These are phyloP conservation scores for Ustilago trichophora DNA, from an alignment of 1,284 basidiomycete genomes.

Conservation along the genomic window DNA sequence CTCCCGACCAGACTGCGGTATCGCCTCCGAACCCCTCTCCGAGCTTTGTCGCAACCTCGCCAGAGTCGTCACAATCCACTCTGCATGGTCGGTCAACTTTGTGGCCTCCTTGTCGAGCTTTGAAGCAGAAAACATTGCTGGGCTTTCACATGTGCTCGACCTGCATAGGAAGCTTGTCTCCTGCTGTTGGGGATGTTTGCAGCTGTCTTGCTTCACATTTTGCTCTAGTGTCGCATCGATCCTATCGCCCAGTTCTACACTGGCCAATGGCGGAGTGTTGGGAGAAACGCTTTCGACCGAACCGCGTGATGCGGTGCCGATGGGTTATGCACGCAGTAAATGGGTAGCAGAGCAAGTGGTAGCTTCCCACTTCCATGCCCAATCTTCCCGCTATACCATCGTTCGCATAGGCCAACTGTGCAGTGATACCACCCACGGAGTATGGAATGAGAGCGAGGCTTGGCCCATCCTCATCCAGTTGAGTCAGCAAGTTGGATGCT, in stretches of 20 bases:
- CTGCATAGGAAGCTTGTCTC: constrained; percentile 64
- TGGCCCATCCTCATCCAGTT: constrained; percentile 68
- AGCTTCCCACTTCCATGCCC: no score
- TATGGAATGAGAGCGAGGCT: constrained; percentile 75
- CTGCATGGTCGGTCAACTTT: constrained; percentile 61
- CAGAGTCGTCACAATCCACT: constrained; percentile 35
- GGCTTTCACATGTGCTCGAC: constrained; percentile 14
- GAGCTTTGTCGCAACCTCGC: not conserved
- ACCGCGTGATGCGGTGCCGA: constrained; percentile 17
- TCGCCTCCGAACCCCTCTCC: not conserved
- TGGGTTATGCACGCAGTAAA: constrained; percentile 67
- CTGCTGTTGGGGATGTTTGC: constrained; percentile 60
- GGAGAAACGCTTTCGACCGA: constrained; percentile 3
- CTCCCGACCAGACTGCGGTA: constrained; percentile 12
- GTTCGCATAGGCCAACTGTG: constrained; percentile 71
- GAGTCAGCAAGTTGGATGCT: constrained; percentile 68
- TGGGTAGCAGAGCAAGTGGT: constrained; percentile 75
- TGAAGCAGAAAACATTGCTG: constrained; percentile 41
- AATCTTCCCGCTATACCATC: constrained; percentile 10
- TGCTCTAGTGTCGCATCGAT: constrained; percentile 70
- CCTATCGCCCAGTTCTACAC: constrained; percentile 67
- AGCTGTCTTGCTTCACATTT: constrained; percentile 67
- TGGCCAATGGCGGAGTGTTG: not conserved
- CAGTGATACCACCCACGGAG: constrained; percentile 71
- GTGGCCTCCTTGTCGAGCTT: constrained; percentile 42